A percentile compares a stretch with the other conserved stretches of the same genome.
Evolutionary conservation across 73 alveolate genomes (phyloP).

Genomic region (Breviolum minutum): DNA sequence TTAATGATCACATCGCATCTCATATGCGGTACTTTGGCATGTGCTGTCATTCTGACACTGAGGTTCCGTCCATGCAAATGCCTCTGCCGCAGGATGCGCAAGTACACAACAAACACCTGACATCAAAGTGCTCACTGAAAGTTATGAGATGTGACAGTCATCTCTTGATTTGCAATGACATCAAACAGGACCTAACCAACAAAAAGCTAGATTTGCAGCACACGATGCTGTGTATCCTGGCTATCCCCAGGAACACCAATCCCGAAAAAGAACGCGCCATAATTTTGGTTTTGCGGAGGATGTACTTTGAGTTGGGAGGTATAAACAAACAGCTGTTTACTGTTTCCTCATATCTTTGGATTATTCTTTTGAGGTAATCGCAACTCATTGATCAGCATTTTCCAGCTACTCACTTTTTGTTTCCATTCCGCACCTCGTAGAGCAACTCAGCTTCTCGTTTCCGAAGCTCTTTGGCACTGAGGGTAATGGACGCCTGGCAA

Average conservation of each 20-base stretch:
- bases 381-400: not conserved
- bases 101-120: slow-evolving; percentile 80
- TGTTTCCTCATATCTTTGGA: not conserved
- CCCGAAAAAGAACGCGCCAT: too few relatives aligned
- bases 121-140: not conserved
- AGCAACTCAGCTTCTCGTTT: slow-evolving; percentile 73
- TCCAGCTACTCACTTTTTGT: too few relatives aligned
- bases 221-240: too few relatives aligned
- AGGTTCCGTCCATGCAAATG: slow-evolving; percentile 60
- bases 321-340: not conserved
- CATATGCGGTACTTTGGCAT: too few relatives aligned
- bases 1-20: too few relatives aligned
- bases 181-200: too few relatives aligned
- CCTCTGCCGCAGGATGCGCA: slow-evolving; percentile 94
- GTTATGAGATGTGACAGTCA: too few relatives aligned
- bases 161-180: too few relatives aligned
- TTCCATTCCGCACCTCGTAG: slow-evolving; percentile 10
- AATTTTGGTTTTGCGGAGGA: too few relatives aligned
- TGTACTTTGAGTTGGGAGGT: too few relatives aligned
- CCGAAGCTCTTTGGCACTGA: slow-evolving; percentile 84
- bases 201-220: too few relatives aligned
- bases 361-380: not conserved
- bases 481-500: slow-evolving; percentile 67
- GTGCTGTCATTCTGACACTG: not conserved
- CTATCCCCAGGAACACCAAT: too few relatives aligned